Conservation (phyloP, 305 asterid genomes). For the Fraxinus angustifolia region DNA sequence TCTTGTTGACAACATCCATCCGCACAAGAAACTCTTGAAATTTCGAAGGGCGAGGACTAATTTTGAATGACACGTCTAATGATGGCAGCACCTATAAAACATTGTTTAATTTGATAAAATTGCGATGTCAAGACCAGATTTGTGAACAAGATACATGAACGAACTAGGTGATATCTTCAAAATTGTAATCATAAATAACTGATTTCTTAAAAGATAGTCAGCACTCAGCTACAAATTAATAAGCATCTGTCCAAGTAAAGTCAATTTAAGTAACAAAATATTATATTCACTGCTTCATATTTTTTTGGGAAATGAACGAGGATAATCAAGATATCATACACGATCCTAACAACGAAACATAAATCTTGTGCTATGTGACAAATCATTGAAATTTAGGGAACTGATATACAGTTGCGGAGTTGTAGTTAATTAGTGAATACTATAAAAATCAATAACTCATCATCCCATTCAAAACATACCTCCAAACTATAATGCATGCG, state of each 20-base stretch:
- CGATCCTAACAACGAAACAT: constrained; percentile 10
- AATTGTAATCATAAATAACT: constrained; percentile 12
- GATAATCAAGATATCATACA: background rate
- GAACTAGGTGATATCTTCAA: constrained; percentile 8
- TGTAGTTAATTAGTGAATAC: constrained; percentile 9
- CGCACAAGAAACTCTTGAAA: constrained; percentile 80
- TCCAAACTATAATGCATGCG: constrained; percentile 77
- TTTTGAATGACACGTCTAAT: constrained; percentile 72
- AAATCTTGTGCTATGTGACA: constrained; percentile 2
- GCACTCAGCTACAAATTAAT: background rate
- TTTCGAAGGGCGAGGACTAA: constrained; percentile 76
- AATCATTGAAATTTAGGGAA: background rate
- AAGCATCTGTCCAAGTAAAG: constrained; percentile 5
- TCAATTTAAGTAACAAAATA: constrained; percentile 6
- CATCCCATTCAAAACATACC: constrained; percentile 42
- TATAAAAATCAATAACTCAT: constrained; percentile 18
- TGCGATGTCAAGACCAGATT: constrained; percentile 11
- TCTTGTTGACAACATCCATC: constrained; percentile 83
- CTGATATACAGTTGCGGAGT: constrained; percentile 11
- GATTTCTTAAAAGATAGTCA: background rate
- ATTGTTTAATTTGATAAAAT: constrained; percentile 9
- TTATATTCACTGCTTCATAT: background rate
- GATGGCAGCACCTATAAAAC: constrained; percentile 78
- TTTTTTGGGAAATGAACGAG: background rate
- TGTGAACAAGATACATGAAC: constrained; percentile 11